Evolutionary conservation across 176 grass and related monocot species (phyloP).

Genomic region (Carex cristatella): DNA sequence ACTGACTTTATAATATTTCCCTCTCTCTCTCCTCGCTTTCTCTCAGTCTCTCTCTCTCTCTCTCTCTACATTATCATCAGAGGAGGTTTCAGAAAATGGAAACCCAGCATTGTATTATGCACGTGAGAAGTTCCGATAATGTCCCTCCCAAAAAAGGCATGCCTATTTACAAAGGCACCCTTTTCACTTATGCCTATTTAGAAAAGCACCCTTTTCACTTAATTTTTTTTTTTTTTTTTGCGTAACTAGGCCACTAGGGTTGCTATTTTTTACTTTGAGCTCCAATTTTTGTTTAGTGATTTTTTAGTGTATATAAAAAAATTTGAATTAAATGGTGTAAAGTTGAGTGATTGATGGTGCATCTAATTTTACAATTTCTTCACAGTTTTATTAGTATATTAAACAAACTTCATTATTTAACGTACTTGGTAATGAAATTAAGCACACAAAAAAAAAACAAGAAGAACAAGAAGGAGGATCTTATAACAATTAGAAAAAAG

Average conservation of each 20-base stretch:
- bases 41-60: slow-evolving; percentile 31
- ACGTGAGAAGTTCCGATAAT: slow-evolving; percentile 28
- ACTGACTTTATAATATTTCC: slow-evolving; percentile 50
- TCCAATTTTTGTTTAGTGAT: not conserved
- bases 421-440: not conserved
- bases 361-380: not conserved
- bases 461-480: too few relatives aligned
- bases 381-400: not conserved
- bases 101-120: slow-evolving; percentile 29
- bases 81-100: slow-evolving; percentile 13
- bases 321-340: too few relatives aligned
- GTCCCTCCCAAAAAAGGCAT: slow-evolving; percentile 3
- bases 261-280: not conserved
- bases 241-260: not conserved
- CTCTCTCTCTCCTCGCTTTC: slow-evolving; percentile 43
- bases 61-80: slow-evolving; percentile 37
- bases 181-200: slow-evolving; percentile 7
- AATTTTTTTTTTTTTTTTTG: not conserved
- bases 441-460: too few relatives aligned
- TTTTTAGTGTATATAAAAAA: too few relatives aligned
- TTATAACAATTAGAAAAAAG: too few relatives aligned
- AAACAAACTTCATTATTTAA: not conserved
- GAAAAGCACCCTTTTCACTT: slow-evolving; percentile 6
- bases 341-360: too few relatives aligned
- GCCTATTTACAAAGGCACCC: slow-evolving; percentile 15